Base-by-base conservation (phyloP, 176 grass and related monocot species). In the Zoysia japonica region DNA sequence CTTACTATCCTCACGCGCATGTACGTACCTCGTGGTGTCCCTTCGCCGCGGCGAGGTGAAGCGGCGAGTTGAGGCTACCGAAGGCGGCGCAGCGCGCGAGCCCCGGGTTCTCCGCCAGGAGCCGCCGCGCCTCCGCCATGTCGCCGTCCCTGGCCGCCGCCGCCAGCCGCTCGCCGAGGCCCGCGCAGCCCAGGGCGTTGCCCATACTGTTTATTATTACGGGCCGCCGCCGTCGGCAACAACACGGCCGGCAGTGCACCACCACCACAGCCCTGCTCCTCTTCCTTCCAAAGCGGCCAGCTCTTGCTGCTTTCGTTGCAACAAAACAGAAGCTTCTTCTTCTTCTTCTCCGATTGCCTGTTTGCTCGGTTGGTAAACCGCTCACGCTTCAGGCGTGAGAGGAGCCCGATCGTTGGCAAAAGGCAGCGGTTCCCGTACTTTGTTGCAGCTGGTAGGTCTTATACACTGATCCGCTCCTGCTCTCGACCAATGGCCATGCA, bases 61-160 rank as follows among this genome's bases (percentile, higher is more conserved):
- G 84, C 44, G 96, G 90, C 65, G 96, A 95, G 81, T 75, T 91
- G 78, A 99, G 88, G 71, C 72, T 82, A 69, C 86, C 90, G 85
- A 99, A 95, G 71, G 86, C 90, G 62, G 75, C 72, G 84, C 83
- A 93, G n/a, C 84, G 83, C 0, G 83, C 92, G 3, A 99, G 88
- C 17, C 86, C 84, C 1, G 86, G 71, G 71, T 93, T 84, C 13
- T 51, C 41, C 74, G 74, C 78, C 78, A 99, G 64, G 48, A 99
- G 84, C 79, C 84, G 83, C 6, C 79, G 88, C 36, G 49, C 92
- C 86, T 78, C 88, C 68, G 76, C 75, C 13, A 60, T 53, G 71
- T 99, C 92, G 67, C 96, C 96, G 44, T 95, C 92, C 66, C 68
- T 61, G 6, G 96, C 88, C 16, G 92, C 92, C 13, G 92, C 80